Base-by-base conservation (phyloP, 805 yeast genomes). In the Jamesozyma rosinii region DNA sequence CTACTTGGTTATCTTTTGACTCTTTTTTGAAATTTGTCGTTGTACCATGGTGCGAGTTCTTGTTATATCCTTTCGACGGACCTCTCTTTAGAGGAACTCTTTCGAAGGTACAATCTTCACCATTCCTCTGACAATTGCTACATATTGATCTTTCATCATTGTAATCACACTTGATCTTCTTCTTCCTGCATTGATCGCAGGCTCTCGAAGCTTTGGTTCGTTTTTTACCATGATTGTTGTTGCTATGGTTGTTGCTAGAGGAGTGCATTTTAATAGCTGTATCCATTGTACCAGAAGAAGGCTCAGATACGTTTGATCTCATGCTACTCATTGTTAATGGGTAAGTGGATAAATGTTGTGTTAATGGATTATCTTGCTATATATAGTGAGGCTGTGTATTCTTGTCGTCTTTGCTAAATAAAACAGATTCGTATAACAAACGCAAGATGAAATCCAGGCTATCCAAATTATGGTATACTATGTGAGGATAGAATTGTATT, bases 61-160 rank as follows among this genome's bases (percentile, higher is more conserved):
- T 63, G n/a, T 70, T 67, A 49, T 76, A 80, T 1, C 90, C 90
- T 54, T 82, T 83, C 0, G 82, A 71, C 0, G 94, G 94, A 0
- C 94, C 94, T 51, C 94, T 65, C 52, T 83, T 83, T 57, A 83
- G 58, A 0, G 89, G 94, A 1, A 79, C 71, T 40, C 90, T 67
- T 19, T 80, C 79, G 57, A 82, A 83, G 1, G 81, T 69, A 58
- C 94, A 83, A 2, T 54, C 57, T 38, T 81, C 87, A 38, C 70
- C 71, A 52, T 70, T 76, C 55, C 76, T 78, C 14, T 64, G 56
- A 59, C 94, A 83, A 49, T 75, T 79, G 13, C 79, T 64, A 58
- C 94, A 83, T n/a, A 78, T 71, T 9, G 66, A 64, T 51, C 65
- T 73, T 17, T 74, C 67, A 4, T 69, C 61, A 21, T 71, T 71